Evolutionary conservation across 2,329 filamentous ascomycete genomes (phyloP), one percentile per base, ranked within the genome.

Genomic region (Penicillium freii): DNA sequence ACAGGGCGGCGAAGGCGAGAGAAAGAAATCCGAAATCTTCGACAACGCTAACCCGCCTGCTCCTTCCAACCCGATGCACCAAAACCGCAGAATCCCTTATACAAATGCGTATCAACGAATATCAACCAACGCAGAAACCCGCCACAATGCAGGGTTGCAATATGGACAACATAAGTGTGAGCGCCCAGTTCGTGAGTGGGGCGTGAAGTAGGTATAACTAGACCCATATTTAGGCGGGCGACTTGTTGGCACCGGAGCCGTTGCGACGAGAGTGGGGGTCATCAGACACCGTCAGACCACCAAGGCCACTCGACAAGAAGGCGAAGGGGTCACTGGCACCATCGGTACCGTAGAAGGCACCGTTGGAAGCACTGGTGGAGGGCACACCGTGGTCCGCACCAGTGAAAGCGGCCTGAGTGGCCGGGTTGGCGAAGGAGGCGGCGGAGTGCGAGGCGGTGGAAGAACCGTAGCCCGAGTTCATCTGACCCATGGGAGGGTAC

Each of bases 391-490:
- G 93, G 66, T 88, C 88, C 39, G 91, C 92, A 40, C 90, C 90
- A 72, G 91, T 90, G 81, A 99, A 99, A 27, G 94, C 93, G 59
- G 92, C 92, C 78, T 97, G 93, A 17, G 93, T 91, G 61, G 91
- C 90, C 62, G 92, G 90, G 80, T 92, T 95, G 72, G 96, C 92
- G 70, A 99, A 97, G 5, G 89, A 89, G 13, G 91, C 90, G 42
- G 89, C 89, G 25, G 90, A 89, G 75, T 94, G 91, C 66, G 91
- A 88, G 51, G 87, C 86, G 39, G 87, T 89, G 54, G 87, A 87
- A 43, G 89, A 88, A 57, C 87, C 87, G 66, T 87, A 96, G 68
- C 92, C 89, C 38, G 88, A 90, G 74, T 91, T 90, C 77, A 97
- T 85, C 64, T 77, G 75, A 43, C 75, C 75, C 76, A 79, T 78